Evolutionary conservation across 2,329 filamentous ascomycete species (phyloP).

Genomic region (Atkinsonella hypoxylon): DNA sequence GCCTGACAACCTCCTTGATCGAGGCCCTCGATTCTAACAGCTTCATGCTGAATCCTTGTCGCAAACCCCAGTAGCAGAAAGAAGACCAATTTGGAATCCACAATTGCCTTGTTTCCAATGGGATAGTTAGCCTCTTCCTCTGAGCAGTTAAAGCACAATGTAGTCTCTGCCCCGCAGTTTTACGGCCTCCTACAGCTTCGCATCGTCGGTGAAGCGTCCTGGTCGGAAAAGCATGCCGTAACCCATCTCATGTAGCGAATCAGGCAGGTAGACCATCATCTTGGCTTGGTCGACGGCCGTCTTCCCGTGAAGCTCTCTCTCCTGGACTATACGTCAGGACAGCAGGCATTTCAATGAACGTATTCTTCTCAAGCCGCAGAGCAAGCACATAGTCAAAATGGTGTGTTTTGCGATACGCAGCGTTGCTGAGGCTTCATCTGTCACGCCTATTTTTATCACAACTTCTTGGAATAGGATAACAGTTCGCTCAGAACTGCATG

Average conservation of each 20-base stretch:
- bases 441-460: constrained; percentile 9
- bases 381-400: constrained; percentile 20
- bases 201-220: constrained; percentile 14
- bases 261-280: constrained; percentile 20
- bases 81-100: constrained; percentile 14
- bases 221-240: constrained; percentile 17
- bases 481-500: constrained; percentile 20
- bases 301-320: constrained; percentile 13
- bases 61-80: constrained; percentile 12
- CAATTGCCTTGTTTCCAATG: constrained; percentile 11
- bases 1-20: constrained; percentile 4
- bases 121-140: no score
- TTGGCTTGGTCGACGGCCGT: constrained; percentile 12
- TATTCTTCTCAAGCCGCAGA: constrained; percentile 14
- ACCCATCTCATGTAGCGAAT: constrained; percentile 18
- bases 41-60: constrained; percentile 7
- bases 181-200: constrained; percentile 7
- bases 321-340: constrained; percentile 18
- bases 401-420: constrained; percentile 19
- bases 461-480: constrained; percentile 15
- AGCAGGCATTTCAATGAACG: constrained; percentile 21
- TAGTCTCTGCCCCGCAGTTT: constrained; percentile 7
- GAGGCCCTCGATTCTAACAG: constrained; percentile 8
- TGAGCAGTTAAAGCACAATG: neutral
- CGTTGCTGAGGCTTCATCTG: constrained; percentile 20